A percentile compares a stretch with the other conserved stretches of the same genome.
These are phyloP conservation scores for Bullera alba DNA, from an alignment of 768 basidiomycete genomes.

Conservation along the genomic window DNA sequence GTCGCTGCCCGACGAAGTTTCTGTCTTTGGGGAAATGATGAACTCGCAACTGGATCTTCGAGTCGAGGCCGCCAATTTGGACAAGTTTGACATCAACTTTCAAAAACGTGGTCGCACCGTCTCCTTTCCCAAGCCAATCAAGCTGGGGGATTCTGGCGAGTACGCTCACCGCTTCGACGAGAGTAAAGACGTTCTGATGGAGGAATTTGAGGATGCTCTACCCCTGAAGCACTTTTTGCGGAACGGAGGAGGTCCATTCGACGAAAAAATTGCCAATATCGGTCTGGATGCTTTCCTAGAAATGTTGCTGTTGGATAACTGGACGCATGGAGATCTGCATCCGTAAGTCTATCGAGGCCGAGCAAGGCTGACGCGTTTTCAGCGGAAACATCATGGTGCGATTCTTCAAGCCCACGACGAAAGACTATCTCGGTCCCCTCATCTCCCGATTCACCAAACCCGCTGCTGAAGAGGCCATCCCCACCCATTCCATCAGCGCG, in stretches of 20 bases:
- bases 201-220: conserved; percentile 87
- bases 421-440: conserved; percentile 58
- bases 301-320: conserved; percentile 97
- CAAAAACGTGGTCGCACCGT: conserved; percentile 64
- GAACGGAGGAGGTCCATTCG: conserved; percentile 87
- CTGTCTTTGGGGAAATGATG: conserved; percentile 96
- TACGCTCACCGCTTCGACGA: conserved; percentile 17
- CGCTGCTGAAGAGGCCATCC: conserved; percentile 5
- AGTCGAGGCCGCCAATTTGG: conserved; percentile 80
- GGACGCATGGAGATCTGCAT: conserved; percentile 64
- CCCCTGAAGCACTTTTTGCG: conserved; percentile 78
- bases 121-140: conserved; percentile 73
- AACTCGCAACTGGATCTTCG: conserved; percentile 83
- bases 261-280: conserved; percentile 78
- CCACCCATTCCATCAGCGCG: conserved; percentile 15
- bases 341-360: conserved; percentile 32
- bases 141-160: conserved; percentile 62
- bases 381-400: conserved; percentile 94
- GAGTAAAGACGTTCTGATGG: conserved; percentile 63
- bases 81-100: conserved; percentile 80
- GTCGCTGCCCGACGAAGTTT: conserved; percentile 88
- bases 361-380: not conserved
- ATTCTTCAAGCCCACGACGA: conserved; percentile 73
- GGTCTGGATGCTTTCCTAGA: conserved; percentile 95
- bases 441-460: conserved; percentile 53